A percentile compares a stretch with the other conserved stretches of the same genome.
Conservation (phyloP, 1,139 yeast genomes). For the Pichia sp. region DNA sequence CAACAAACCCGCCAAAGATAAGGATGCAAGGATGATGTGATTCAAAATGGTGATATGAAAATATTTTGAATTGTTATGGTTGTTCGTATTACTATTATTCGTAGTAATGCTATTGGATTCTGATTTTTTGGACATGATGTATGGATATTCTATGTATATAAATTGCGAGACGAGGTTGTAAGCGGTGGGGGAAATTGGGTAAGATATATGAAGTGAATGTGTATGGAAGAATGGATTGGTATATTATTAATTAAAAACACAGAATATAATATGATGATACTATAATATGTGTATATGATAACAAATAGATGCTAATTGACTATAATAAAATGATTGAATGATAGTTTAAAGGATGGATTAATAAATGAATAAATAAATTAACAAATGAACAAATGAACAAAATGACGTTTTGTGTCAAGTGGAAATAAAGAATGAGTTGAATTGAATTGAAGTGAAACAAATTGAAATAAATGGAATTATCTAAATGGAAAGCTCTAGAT, state of each 20-base stretch:
- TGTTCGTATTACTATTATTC: neutral
- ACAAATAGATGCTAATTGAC: too few relatives aligned
- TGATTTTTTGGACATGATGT: neutral
- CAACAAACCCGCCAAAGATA: slow-evolving; percentile 10
- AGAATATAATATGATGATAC: too few relatives aligned
- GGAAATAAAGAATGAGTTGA: neutral
- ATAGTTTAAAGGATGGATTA: neutral
- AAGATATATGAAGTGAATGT: too few relatives aligned
- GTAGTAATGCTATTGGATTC: neutral
- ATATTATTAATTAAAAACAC: too few relatives aligned
- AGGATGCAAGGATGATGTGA: neutral
- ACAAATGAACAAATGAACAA: neutral
- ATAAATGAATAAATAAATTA: too few relatives aligned
- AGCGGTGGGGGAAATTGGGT: too few relatives aligned
- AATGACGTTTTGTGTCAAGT: too few relatives aligned
- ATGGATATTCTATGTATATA: too few relatives aligned
- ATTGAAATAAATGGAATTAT: neutral
- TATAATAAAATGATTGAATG: neutral
- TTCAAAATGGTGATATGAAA: neutral
- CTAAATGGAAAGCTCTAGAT: neutral
- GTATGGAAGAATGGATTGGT: too few relatives aligned
- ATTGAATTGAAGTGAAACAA: neutral
- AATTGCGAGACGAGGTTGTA: too few relatives aligned
- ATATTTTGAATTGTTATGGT: neutral
- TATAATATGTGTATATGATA: too few relatives aligned